Evolutionary conservation across 2,329 filamentous ascomycete genomes (phyloP), one percentile per base, ranked within the genome.

Genomic region (Cytospora piceae): DNA sequence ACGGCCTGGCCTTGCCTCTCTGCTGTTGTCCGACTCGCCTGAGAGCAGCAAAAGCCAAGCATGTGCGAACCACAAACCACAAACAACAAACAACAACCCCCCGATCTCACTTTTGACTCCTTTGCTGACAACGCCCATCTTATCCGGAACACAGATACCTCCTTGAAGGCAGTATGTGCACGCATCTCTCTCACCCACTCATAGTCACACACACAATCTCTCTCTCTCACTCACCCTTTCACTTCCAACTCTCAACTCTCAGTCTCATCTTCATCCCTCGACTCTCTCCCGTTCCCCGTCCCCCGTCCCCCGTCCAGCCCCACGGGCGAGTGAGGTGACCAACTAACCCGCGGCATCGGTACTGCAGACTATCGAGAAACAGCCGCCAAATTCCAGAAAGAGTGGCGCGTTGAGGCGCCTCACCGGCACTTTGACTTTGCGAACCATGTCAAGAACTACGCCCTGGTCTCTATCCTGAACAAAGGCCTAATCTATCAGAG

Each of bases 321-420:
- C 51, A 49, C 46, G 46, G 46, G 46, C 11, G 42, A 46, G 17
- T 49, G n/a, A 49, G 61, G 67, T 70, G 67, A 72, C 58, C 59
- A 68, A 68, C 66, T 71, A 72, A 76, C 75, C 34, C 73, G 79
- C 75, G 70, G 70, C 70, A 69, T 67, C 70, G 71, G 24, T 46
- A 61, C 58, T 73, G 71, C 79, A 89, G 87, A 88, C 80, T 90
- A 88, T 79, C 83, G 84, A 77, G 87, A 89, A 76, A 88, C 87
- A 53, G 87, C 87, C 63, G 83, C 85, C 77, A 88, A 87, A 74
- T 85, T 90, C 71, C 86, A 89, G 73, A 88, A 89, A 75, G 87
- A 90, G 79, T 90, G 87, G 87, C 83, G 87, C 76, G 79, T 87
- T 70, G 79, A 82, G 72, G 81, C 85, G 76, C 87, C 87, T 71